These are phyloP conservation scores for rapeseed (Brassica napus) DNA, from an alignment of 345 rosid species.

Conservation along the genomic window DNA sequence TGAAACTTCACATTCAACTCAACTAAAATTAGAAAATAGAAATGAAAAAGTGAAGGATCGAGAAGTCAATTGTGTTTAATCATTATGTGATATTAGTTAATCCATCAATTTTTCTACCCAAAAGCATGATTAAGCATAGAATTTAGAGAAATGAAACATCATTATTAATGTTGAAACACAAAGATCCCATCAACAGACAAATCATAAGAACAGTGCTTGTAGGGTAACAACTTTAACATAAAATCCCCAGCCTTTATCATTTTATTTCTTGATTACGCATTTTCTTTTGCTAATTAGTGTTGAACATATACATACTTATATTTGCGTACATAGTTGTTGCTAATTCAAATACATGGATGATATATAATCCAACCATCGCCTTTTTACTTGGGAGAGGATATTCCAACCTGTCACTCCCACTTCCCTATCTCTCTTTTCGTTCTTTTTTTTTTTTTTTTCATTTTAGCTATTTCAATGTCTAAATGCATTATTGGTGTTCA, in stretches of 20 bases:
- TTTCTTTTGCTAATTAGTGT: neutral
- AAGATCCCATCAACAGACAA: conserved; percentile 43
- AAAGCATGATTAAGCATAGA: conserved; percentile 62
- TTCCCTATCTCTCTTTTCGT: neutral
- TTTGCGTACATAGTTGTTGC: neutral
- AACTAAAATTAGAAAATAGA: conserved; percentile 14
- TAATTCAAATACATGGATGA: conserved; percentile 4
- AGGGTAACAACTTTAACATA: conserved; percentile 29
- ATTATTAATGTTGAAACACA: conserved; percentile 60
- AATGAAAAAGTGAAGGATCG: conserved; percentile 23
- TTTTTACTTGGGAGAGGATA: conserved; percentile 24
- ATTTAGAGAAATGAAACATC: conserved; percentile 50
- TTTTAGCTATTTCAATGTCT: neutral
- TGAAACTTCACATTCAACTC: conserved; percentile 33
- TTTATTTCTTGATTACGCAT: neutral
- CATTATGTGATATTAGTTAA: conserved; percentile 59
- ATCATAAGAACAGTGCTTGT: conserved; percentile 30
- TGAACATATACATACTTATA: neutral
- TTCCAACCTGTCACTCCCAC: conserved; percentile 23
- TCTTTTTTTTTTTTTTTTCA: too few species aligned
- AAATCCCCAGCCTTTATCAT: neutral
- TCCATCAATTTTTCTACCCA: conserved; percentile 66
- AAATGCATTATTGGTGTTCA: neutral
- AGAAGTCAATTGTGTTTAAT: conserved; percentile 51
- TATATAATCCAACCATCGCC: conserved; percentile 47